Percentiles rank a stretch among this genome's conserved stretches.
Conservation (phyloP, 805 yeast species). For the Metschnikowia rubicola region DNA sequence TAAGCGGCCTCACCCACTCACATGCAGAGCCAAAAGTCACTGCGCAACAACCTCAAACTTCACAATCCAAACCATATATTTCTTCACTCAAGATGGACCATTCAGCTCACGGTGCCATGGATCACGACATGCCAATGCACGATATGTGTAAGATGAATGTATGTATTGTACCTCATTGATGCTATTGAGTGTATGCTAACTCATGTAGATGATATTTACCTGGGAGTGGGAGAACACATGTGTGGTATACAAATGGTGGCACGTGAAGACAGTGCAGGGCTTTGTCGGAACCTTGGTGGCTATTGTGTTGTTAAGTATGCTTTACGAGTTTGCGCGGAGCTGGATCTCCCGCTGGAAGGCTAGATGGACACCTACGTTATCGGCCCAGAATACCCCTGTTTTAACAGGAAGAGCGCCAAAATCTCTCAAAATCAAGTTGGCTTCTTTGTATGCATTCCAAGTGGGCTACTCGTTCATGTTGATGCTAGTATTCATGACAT, state of each 20-base stretch:
- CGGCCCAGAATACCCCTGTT: background rate
- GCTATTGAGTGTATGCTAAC: background rate
- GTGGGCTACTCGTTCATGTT: constrained; percentile 67
- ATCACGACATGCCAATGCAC: constrained; percentile 24
- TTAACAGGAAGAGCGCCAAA: background rate
- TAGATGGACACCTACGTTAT: background rate
- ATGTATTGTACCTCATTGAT: constrained; percentile 16
- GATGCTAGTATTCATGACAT: constrained; percentile 85
- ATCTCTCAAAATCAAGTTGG: constrained; percentile 25
- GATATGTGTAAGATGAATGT: constrained; percentile 54
- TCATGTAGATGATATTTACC: constrained; percentile 61
- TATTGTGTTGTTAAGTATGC: constrained; percentile 46
- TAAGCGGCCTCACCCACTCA: too few species aligned
- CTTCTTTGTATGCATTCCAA: constrained; percentile 56
- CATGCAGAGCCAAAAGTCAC: too few species aligned
- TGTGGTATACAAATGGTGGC: constrained; percentile 79
- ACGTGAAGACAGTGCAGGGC: constrained; percentile 49
- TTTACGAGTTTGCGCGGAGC: constrained; percentile 56
- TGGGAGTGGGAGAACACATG: constrained; percentile 77
- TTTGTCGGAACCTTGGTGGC: constrained; percentile 51
- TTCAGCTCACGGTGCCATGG: constrained; percentile 13
- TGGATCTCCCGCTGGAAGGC: constrained; percentile 29
- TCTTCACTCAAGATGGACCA: constrained; percentile 15
- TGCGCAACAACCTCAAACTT: too few species aligned
- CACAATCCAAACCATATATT: too few species aligned